Conservation (phyloP, 2,329 filamentous ascomycete species). For the Herpotrichia juniperi region DNA sequence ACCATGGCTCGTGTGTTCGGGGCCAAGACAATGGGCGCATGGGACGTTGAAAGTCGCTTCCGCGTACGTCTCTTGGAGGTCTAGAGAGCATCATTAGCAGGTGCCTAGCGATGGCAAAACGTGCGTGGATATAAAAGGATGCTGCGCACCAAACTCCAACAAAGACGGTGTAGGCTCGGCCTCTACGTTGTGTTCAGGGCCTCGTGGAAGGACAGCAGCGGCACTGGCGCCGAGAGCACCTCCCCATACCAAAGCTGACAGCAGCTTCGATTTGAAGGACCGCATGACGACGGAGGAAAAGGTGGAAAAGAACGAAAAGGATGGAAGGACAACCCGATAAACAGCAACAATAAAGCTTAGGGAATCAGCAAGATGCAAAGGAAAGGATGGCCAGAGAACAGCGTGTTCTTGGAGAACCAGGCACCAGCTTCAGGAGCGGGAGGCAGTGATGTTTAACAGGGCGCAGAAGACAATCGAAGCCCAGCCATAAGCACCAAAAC, state of each 20-base stretch:
- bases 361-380: slow-evolving; percentile 4
- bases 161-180: slow-evolving; percentile 20
- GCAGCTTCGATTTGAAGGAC: slow-evolving; percentile 37
- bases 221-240: slow-evolving; percentile 33
- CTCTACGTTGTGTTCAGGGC: neutral
- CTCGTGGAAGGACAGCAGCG: slow-evolving; percentile 26
- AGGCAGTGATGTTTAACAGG: slow-evolving; percentile 20
- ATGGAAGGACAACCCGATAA: neutral
- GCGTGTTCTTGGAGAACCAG: slow-evolving; percentile 30
- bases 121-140: slow-evolving; percentile 24
- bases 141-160: slow-evolving; percentile 36
- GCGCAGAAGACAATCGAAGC: slow-evolving; percentile 15
- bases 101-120: slow-evolving; percentile 37
- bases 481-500: slow-evolving; percentile 17
- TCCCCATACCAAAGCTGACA: slow-evolving; percentile 36
- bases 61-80: slow-evolving; percentile 41
- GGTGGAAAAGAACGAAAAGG: slow-evolving; percentile 8
- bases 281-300: slow-evolving; percentile 28
- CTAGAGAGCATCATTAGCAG: slow-evolving; percentile 41
- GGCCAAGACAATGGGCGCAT: slow-evolving; percentile 50
- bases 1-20: slow-evolving; percentile 43
- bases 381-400: slow-evolving; percentile 24
- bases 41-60: slow-evolving; percentile 52
- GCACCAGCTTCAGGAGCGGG: slow-evolving; percentile 34
- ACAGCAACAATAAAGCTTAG: too few species aligned